Evolutionary conservation across 2,329 filamentous ascomycete genomes (phyloP), one percentile per base, ranked within the genome.

Genomic region (Stenocarpella maydis): DNA sequence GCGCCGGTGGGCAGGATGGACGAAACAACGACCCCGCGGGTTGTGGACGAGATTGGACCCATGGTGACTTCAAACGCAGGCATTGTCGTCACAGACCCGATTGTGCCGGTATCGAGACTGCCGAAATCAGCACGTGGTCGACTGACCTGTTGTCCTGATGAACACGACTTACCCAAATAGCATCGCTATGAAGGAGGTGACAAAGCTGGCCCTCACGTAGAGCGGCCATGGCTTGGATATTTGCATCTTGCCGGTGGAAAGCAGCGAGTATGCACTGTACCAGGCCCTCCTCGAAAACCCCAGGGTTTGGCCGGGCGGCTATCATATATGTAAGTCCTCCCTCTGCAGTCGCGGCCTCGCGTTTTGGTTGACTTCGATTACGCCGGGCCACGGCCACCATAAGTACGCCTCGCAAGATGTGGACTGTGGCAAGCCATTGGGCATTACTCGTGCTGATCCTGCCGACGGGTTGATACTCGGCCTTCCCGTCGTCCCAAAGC

Each of bases 71-170:
- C 79, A 75, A 88, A 90, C 19, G 80, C 77, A 0, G 80, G 73
- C 88, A 90, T 90, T 3, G 83, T 82, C 0, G 88, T 90, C 0
- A 90, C 83, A 4, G 88, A 85, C 1, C 88, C 88, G 65, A 90
- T 88, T 31, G 82, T 85, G 12, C 87, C 86, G 0, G 87, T 80
- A 47, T 81, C 79, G 50, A 77, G 74, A 58, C 76, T 74, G 24
- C 10, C n/a, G 6, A 8, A 4, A 19, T 68, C 15, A 64, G 55
- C 3, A 52, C 28, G 15, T 31, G 14, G 12, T 14, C 14, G 10
- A 21, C 34, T 39, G 28, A 10, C 31, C 15, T 41, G 17, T n/a
- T 12, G 8, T 28, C 3, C 26, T 21, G 21, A 8, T 21, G 5
- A 37, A 4, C 4, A 10, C 6, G 12, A 37, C 69, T 64, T 60